A percentile compares a stretch with the other conserved stretches of the same genome.
phyloP scores from a whole-genome alignment of 768 basidiomycete species.

The Pleurotus pulmonarius region DNA sequence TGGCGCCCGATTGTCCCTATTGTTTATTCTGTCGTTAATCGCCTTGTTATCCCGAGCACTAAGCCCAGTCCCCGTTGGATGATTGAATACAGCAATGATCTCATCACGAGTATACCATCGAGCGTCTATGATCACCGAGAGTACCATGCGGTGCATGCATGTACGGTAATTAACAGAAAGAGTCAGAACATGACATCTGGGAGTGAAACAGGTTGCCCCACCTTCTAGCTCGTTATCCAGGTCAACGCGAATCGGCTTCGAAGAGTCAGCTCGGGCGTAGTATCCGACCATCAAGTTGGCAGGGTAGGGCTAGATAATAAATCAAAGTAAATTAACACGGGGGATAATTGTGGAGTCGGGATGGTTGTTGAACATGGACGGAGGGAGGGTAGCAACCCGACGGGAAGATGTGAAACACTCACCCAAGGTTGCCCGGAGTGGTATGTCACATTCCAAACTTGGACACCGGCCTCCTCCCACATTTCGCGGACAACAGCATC shows the following conservation, averaged over 20 bases:
- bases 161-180: not conserved
- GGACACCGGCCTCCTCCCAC: constrained; percentile 95
- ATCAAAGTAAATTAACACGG: not conserved
- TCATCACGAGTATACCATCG: constrained; percentile 83
- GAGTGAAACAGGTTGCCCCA: constrained; percentile 23
- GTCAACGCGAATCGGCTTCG: constrained; percentile 74
- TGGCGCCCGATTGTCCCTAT: constrained; percentile 19
- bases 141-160: not conserved
- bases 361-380: not conserved
- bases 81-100: constrained; percentile 59
- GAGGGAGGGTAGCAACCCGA: not conserved
- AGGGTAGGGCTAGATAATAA: constrained; percentile 70
- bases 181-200: not conserved
- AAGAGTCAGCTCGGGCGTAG: constrained; percentile 73
- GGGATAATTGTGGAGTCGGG: not conserved
- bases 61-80: constrained; percentile 47
- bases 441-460: constrained; percentile 77
- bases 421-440: constrained; percentile 90
- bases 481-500: constrained; percentile 91
- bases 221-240: constrained; percentile 96
- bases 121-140: constrained; percentile 59
- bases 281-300: constrained; percentile 90
- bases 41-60: constrained; percentile 47
- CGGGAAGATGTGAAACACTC: constrained; percentile 16
- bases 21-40: constrained; percentile 37